Evolutionary conservation across 2,329 filamentous ascomycete species (phyloP), one percentile per base, ranked within the genome.

Genomic region (Metarhizium rileyi): DNA sequence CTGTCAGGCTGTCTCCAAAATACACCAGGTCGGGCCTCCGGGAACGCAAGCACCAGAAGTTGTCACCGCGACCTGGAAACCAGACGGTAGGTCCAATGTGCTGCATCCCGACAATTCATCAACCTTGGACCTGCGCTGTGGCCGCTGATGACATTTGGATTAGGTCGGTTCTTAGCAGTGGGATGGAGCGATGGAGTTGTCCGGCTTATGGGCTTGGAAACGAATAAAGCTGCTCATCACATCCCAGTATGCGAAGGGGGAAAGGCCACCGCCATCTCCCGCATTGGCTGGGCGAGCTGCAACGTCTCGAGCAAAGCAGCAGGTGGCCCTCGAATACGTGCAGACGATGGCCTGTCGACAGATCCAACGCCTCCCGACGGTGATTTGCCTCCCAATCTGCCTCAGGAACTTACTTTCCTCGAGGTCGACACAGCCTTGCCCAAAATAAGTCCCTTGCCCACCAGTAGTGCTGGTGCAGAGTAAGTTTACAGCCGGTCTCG

Each of bases 121-220:
- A 40, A n/a, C 43, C 4, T 23, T 25, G 18, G 5, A 16, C 14
- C 22, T 26, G 10, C 4, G 23, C 26, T 27, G 18, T 16, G 16
- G 23, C 23, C 10, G 36, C 49, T 48, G 27, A 36, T 18, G 8
- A 8, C 14, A 22, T 8, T 18, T n/a, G 5, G 52, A 16, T 25
- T 5, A 85, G 83, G 85, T 8, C 84, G 87, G 54, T 81, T 88
- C 40, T 76, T 96, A 49, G 89, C 89, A 14, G 80, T 93, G 14
- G 88, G 83, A 43, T 95, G 88, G 82, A 88, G 80, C 57, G 88
- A 95, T 70, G 86, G 87, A 26, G 78, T 79, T 6, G 80, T 93
- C 20, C 82, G 88, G 51, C 70, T 95, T 33, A 78, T 91, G 63
- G 86, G 86, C 52, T 70, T 89, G 22, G 89, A 93, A 64, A 90